These are phyloP conservation scores for Aulographum hederae DNA, from an alignment of 2,329 filamentous ascomycete species.

Conservation along the genomic window DNA sequence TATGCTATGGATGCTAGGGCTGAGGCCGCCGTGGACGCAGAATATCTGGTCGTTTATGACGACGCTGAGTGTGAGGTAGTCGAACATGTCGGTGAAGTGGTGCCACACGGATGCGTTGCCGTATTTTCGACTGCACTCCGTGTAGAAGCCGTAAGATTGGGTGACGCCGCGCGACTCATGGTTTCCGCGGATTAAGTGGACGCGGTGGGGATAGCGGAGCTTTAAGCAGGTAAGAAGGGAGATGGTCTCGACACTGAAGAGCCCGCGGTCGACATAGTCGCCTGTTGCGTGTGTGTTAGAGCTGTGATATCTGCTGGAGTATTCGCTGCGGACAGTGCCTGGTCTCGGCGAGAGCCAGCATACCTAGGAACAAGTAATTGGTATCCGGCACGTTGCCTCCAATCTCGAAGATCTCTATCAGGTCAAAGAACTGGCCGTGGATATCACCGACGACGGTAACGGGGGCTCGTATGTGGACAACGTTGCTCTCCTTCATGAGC, in stretches of 20 bases:
- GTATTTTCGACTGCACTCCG: conserved; percentile 94
- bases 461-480: conserved; percentile 87
- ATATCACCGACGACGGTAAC: conserved; percentile 98
- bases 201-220: conserved; percentile 85
- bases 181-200: conserved; percentile 92
- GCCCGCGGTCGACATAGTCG: conserved; percentile 94
- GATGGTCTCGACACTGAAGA: conserved; percentile 98
- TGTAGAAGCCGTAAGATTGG: conserved; percentile 98
- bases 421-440: conserved; percentile 95
- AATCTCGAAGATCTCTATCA: conserved; percentile 98
- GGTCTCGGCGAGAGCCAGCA: conserved; percentile 4
- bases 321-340: neutral
- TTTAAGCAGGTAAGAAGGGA: conserved; percentile 95
- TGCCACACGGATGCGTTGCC: conserved; percentile 98
- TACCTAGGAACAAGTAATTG: conserved; percentile 94
- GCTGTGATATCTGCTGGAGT: neutral
- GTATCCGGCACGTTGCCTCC: conserved; percentile 94
- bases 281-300: conserved; percentile 41
- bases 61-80: conserved; percentile 89
- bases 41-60: conserved; percentile 99
- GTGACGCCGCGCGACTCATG: conserved; percentile 96
- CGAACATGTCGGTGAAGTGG: conserved; percentile 99
- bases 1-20: conserved; percentile 74
- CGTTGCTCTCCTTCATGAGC: conserved; percentile 99
- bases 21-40: conserved; percentile 77